phyloP scores from a whole-genome alignment of 176 grass and related monocot genomes.

The Poa annua region DNA sequence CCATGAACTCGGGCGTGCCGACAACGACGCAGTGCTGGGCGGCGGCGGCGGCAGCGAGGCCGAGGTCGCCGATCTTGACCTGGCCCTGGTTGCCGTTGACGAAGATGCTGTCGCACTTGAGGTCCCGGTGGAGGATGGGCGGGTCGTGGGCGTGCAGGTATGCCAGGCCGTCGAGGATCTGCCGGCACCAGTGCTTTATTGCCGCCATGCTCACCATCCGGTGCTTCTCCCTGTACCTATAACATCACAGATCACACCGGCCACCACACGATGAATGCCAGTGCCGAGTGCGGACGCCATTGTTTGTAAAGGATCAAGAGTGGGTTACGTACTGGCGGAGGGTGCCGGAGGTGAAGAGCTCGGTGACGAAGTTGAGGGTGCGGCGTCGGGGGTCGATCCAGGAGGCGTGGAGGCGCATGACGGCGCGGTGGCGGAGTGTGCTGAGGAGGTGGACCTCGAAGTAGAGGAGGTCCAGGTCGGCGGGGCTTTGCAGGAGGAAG shows the following conservation, averaged over 20 bases:
- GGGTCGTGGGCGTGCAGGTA: constrained; percentile 74
- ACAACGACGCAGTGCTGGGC: constrained; percentile 51
- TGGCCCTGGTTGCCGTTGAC: constrained; percentile 81
- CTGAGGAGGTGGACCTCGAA: constrained; percentile 78
- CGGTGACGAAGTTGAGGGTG: constrained; percentile 71
- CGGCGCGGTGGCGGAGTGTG: constrained; percentile 55
- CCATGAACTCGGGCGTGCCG: constrained; percentile 96
- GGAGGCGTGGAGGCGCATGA: constrained; percentile 68
- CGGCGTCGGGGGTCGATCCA: constrained; percentile 49
- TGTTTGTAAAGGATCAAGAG: not conserved
- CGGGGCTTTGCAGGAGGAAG: constrained; percentile 49
- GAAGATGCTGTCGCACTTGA: constrained; percentile 96
- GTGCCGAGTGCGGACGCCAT: not conserved
- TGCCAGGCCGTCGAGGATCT: constrained; percentile 66
- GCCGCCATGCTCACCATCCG: constrained; percentile 48
- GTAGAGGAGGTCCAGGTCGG: constrained; percentile 62
- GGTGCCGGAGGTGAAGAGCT: constrained; percentile 82
- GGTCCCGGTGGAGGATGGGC: constrained; percentile 80
- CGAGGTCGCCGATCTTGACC: constrained; percentile 94
- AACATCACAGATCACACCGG: too few species aligned
- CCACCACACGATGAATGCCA: not conserved
- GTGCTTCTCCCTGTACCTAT: constrained; percentile 63
- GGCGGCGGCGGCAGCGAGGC: constrained; percentile 65
- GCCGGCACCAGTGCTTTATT: constrained; percentile 72
- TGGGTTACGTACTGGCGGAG: constrained; percentile 52